These are phyloP conservation scores for Neobulgaria alba DNA, from an alignment of 2,329 filamentous ascomycete genomes.

Conservation along the genomic window DNA sequence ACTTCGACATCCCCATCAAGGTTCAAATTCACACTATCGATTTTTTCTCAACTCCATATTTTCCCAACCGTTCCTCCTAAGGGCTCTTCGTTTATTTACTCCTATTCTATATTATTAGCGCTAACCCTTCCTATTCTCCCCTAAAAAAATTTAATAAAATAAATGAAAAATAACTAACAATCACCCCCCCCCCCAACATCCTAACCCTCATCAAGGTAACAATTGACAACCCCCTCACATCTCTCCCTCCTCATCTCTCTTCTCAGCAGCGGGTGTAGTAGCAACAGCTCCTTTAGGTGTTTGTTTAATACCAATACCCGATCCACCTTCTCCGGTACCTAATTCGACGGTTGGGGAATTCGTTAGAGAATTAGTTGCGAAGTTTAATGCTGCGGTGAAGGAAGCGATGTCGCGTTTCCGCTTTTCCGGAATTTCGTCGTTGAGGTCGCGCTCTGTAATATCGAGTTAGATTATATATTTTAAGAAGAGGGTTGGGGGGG, in stretches of 20 bases:
- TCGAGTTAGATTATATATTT: too few relatives aligned
- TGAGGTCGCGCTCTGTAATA: too few relatives aligned
- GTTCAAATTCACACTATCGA: constrained; percentile 2
- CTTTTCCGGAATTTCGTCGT: too few relatives aligned
- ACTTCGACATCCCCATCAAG: constrained; percentile 1
- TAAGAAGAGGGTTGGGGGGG: too few relatives aligned
- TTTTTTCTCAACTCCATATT: not conserved
- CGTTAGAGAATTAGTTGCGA: constrained; percentile 30
- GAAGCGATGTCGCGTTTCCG: constrained; percentile 33
- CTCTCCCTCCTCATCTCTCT: not conserved
- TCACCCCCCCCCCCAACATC: not conserved
- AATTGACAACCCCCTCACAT: not conserved
- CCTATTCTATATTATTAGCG: not conserved
- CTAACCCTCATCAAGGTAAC: constrained; percentile 2
- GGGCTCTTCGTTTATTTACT: not conserved
- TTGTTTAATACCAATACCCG: constrained; percentile 34
- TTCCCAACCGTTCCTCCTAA: not conserved
- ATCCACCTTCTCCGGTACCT: constrained; percentile 33
- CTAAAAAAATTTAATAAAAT: too few relatives aligned
- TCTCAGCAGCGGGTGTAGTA: not conserved
- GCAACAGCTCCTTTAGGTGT: constrained; percentile 10
- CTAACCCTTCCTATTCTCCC: too few relatives aligned
- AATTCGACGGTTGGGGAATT: constrained; percentile 34
- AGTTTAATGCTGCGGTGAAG: constrained; percentile 35
- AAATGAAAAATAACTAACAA: too few relatives aligned